Conservation (phyloP, 1,284 basidiomycete genomes). For the Trametes pubescens region DNA sequence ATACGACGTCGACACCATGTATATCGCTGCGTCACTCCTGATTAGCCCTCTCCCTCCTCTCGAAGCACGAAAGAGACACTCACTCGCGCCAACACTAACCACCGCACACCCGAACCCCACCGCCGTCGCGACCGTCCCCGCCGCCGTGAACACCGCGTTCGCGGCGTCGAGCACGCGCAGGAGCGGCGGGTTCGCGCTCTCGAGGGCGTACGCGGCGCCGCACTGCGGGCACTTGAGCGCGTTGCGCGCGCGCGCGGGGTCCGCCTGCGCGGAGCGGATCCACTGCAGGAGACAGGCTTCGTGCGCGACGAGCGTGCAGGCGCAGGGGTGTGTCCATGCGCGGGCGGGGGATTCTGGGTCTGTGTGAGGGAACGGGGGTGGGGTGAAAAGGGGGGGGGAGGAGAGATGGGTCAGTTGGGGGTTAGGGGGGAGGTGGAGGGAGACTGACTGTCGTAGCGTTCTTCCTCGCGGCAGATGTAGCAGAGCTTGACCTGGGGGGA, state of each 20-base stretch:
- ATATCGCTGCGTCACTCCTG: slow-evolving; percentile 54
- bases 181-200: slow-evolving; percentile 63
- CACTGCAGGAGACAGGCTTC: slow-evolving; percentile 79
- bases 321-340: slow-evolving; percentile 80
- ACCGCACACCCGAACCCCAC: slow-evolving; percentile 54
- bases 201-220: slow-evolving; percentile 67
- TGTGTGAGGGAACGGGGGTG: too few relatives aligned
- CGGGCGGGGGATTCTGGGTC: slow-evolving; percentile 56
- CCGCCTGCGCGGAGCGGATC: slow-evolving; percentile 73
- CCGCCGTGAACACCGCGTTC: slow-evolving; percentile 55
- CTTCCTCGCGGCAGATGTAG: slow-evolving; percentile 82
- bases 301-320: slow-evolving; percentile 81
- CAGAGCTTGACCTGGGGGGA: slow-evolving; percentile 70
- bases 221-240: slow-evolving; percentile 85
- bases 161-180: slow-evolving; percentile 58
- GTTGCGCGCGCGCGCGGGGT: slow-evolving; percentile 57
- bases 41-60: not conserved
- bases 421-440: slow-evolving; percentile 9
- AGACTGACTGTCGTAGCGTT: slow-evolving; percentile 60
- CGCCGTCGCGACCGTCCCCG: slow-evolving; percentile 60
- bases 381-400: too few relatives aligned
- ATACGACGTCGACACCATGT: slow-evolving; percentile 69
- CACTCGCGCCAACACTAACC: slow-evolving; percentile 52
- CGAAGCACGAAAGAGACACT: slow-evolving; percentile 28
- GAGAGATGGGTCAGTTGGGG: not conserved